These are phyloP conservation scores for Komagataea norvegica DNA, from an alignment of 1,139 yeast species.

Conservation along the genomic window DNA sequence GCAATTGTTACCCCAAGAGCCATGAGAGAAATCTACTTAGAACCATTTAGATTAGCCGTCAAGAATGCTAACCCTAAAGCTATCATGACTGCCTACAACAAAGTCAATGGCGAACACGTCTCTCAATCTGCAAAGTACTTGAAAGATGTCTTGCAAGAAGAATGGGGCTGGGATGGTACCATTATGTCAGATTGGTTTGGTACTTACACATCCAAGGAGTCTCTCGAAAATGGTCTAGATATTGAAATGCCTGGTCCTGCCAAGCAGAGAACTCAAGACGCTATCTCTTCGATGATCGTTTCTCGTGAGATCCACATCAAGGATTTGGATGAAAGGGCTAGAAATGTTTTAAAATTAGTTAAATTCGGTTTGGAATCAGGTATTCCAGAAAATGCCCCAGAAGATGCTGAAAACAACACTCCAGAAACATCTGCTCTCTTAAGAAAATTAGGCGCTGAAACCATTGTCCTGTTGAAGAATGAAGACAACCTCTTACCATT, in stretches of 20 bases:
- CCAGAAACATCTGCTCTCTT: constrained; percentile 41
- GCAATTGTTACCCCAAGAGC: constrained; percentile 52
- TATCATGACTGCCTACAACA: constrained; percentile 58
- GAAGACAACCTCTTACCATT: constrained; percentile 42
- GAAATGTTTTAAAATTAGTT: constrained; percentile 42
- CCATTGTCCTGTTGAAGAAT: constrained; percentile 51
- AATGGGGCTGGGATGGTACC: constrained; percentile 54
- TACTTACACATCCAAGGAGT: constrained; percentile 43
- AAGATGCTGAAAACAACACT: constrained; percentile 36
- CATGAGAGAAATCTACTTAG: constrained; percentile 53
- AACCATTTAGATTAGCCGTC: constrained; percentile 58
- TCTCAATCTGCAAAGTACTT: constrained; percentile 43
- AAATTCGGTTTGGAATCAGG: constrained; percentile 41
- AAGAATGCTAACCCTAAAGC: constrained; percentile 44
- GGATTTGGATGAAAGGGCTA: constrained; percentile 38
- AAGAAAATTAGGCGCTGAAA: constrained; percentile 46
- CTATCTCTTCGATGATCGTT: constrained; percentile 37
- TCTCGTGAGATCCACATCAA: constrained; percentile 29
- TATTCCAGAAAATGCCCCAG: constrained; percentile 33
- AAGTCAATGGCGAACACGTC: constrained; percentile 52
- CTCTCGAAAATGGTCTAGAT: constrained; percentile 51
- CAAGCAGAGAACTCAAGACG: constrained; percentile 38
- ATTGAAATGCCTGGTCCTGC: constrained; percentile 65
- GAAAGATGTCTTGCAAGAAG: constrained; percentile 43
- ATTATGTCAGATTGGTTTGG: constrained; percentile 65